Conservation (phyloP, 441 rosid genomes). For the Brassica hybrid region DNA sequence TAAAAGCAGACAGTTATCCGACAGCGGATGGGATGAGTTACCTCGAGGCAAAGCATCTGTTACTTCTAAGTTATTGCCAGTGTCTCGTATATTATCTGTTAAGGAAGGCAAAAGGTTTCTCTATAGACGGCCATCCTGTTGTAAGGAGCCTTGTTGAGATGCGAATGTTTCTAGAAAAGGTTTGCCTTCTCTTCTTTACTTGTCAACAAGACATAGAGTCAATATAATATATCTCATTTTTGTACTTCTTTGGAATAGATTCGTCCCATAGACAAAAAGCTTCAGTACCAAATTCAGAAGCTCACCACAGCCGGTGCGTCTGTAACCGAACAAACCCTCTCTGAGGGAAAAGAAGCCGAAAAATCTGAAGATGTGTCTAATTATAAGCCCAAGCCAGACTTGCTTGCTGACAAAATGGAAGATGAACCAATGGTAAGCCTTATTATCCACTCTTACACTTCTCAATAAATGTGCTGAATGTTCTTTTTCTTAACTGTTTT, state of each 20-base stretch:
- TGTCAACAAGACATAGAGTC: background rate
- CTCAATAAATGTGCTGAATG: background rate
- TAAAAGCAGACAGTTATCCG: slow-evolving; percentile 64
- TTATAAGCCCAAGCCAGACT: slow-evolving; percentile 82
- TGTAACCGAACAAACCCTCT: slow-evolving; percentile 42
- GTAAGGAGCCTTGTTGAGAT: slow-evolving; percentile 86
- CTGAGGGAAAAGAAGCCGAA: slow-evolving; percentile 47
- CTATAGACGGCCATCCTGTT: slow-evolving; percentile 80
- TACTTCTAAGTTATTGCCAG: slow-evolving; percentile 85
- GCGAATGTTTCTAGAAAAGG: slow-evolving; percentile 89
- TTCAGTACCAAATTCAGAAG: slow-evolving; percentile 89
- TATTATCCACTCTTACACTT: background rate
- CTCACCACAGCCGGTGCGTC: slow-evolving; percentile 55
- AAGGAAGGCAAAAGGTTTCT: slow-evolving; percentile 78
- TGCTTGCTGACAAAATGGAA: slow-evolving; percentile 63
- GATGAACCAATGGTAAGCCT: slow-evolving; percentile 34
- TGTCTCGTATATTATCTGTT: slow-evolving; percentile 79
- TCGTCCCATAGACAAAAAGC: slow-evolving; percentile 87
- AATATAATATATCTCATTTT: background rate
- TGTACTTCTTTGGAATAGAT: slow-evolving; percentile 53
- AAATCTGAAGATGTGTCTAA: slow-evolving; percentile 69
- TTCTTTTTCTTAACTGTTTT: slow-evolving; percentile 13
- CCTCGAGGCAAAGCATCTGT: slow-evolving; percentile 82
- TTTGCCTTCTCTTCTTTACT: slow-evolving; percentile 29
- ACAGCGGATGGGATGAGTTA: slow-evolving; percentile 80